A percentile compares a stretch with the other conserved stretches of the same genome.
Conservation (phyloP, 495 filamentous ascomycete genomes). For the Hypoxylon cercidicola region DNA sequence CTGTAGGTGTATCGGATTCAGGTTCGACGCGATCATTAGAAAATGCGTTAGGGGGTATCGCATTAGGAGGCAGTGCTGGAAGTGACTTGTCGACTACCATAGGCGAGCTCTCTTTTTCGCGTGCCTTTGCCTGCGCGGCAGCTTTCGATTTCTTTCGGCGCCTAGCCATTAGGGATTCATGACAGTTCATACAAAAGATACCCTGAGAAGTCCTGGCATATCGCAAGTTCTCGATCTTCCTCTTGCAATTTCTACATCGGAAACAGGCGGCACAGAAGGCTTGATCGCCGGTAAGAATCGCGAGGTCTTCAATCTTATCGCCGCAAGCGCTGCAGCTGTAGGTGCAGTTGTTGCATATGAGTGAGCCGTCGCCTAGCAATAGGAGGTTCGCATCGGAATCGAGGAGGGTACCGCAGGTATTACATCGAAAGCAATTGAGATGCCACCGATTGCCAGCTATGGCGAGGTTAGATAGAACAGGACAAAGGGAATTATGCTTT, state of each 20-base stretch:
- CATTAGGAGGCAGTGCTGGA: slow-evolving; percentile 86
- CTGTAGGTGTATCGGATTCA: slow-evolving; percentile 79
- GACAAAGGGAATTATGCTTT: not conserved
- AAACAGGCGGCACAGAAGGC: slow-evolving; percentile 99
- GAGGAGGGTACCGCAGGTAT: slow-evolving; percentile 92
- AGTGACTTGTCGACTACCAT: slow-evolving; percentile 92
- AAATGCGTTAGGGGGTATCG: slow-evolving; percentile 67
- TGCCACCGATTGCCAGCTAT: slow-evolving; percentile 98
- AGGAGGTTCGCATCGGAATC: slow-evolving; percentile 99
- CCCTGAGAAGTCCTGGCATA: slow-evolving; percentile 98
- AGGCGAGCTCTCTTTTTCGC: slow-evolving; percentile 67
- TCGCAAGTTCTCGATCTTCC: slow-evolving; percentile 97
- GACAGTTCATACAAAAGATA: slow-evolving; percentile 99
- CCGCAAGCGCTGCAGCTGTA: slow-evolving; percentile 98
- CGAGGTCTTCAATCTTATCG: slow-evolving; percentile 98
- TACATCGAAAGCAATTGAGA: slow-evolving; percentile 99
- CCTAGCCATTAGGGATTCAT: slow-evolving; percentile 97
- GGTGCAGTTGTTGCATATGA: slow-evolving; percentile 99
- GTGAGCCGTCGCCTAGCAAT: slow-evolving; percentile 94
- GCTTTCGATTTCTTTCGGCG: slow-evolving; percentile 87
- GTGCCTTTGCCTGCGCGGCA: slow-evolving; percentile 66
- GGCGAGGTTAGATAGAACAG: slow-evolving; percentile 22
- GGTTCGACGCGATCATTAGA: slow-evolving; percentile 74
- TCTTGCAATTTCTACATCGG: slow-evolving; percentile 96
- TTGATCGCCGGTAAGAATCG: slow-evolving; percentile 97